Evolutionary conservation across 176 grass and related monocot genomes (phyloP).

Genomic region (Carex myosuroides): DNA sequence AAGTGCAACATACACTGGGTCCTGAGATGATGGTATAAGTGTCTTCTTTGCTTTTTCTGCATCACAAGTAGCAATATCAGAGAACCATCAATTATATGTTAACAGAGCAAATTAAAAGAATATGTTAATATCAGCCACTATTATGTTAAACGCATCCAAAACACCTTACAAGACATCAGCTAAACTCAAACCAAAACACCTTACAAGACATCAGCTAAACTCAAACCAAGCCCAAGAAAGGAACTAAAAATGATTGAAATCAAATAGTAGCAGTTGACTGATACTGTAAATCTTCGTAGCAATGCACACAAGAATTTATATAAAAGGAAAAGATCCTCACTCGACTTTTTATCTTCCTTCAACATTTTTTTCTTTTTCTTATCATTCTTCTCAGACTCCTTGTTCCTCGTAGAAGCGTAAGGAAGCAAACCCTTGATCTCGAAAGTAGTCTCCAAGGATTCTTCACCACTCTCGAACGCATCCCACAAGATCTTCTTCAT

Average conservation of each 20-base stretch:
- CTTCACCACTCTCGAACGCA: conserved; percentile 56
- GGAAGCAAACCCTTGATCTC: conserved; percentile 58
- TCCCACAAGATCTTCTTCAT: conserved; percentile 58
- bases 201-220: conserved; percentile 30
- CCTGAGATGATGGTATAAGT: conserved; percentile 4
- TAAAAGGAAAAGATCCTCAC: conserved; percentile 31
- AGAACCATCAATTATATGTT: neutral
- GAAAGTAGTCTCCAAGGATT: conserved; percentile 49
- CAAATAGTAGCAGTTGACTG: conserved; percentile 16
- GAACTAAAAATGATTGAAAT: conserved; percentile 14
- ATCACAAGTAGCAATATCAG: neutral
- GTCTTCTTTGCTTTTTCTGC: conserved; percentile 20
- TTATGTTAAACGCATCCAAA: conserved; percentile 16
- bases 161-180: conserved; percentile 18
- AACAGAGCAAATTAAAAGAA: neutral
- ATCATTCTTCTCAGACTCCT: conserved; percentile 56
- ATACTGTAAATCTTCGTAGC: conserved; percentile 3
- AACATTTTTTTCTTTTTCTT: conserved; percentile 66
- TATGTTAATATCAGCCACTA: neutral
- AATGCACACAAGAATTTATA: neutral
- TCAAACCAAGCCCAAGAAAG: conserved; percentile 21
- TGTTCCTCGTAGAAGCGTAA: conserved; percentile 48
- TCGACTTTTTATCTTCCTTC: conserved; percentile 60
- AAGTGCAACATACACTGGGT: conserved; percentile 14
- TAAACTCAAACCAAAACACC: conserved; percentile 27